Evolutionary conservation across 2,329 filamentous ascomycete genomes (phyloP), one percentile per base, ranked within the genome.

Genomic region (Teratosphaeria epicoccoides): DNA sequence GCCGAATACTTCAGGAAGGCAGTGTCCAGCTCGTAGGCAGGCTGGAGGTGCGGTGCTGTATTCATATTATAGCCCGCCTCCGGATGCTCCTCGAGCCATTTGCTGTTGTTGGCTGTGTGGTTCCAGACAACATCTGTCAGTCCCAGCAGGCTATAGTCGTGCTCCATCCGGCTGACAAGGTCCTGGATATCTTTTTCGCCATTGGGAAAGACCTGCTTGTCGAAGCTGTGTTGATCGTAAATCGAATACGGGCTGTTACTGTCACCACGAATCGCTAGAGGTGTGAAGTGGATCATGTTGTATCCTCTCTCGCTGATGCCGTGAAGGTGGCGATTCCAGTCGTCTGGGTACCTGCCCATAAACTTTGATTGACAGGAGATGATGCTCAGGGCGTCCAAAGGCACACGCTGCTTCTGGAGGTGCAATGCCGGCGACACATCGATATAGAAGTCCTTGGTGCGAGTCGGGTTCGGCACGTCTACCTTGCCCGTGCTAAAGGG

Each of bases 201-300:
- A 47, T 81, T 81, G 1, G 89, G 88, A 63, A 98, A 98, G 63
- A 84, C 81, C 7, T 73, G 73, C 4, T 84, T 79, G 66, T 98
- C 94, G 76, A 94, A 98, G 44, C 78, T 77, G 22, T 94, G 77
- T 72, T 98, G 94, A 63, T 98, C 87, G 67, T 86, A 95, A 62
- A 98, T 81, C 68, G 93, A 98, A 75, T 97, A 98, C 0, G 93
- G 93, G 1, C 93, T 98, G 66, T 98, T 95, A 49, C 93, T 98
- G 44, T 76, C 78, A 52, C 93, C 93, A 54, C 93, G 83, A 53
- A 85, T 78, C 76, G 95, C 93, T 59, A 98, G 75, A 9, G 93
- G 93, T 1, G 93, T 96, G 69, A 98, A 98, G 70, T 98, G 93
- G 54, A 98, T 83, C 89, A 97, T 96, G 72, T 98, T 98, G 77